phyloP scores from a whole-genome alignment of 208 protist genomes.

The Porcisia hertigi region DNA sequence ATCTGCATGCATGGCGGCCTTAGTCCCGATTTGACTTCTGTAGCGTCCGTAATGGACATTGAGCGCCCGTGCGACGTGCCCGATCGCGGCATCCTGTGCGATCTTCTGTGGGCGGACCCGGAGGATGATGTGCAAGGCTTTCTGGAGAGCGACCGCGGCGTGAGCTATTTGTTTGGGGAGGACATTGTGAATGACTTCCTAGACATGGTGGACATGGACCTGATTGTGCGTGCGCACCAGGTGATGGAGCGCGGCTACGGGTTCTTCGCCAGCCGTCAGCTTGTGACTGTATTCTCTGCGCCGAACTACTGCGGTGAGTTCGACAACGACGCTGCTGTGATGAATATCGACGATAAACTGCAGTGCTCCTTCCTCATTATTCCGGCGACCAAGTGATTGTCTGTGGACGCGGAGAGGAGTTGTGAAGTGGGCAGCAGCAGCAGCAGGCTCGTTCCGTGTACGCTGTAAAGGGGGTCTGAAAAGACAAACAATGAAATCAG shows the following conservation, averaged over 20 bases:
- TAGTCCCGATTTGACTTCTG: conserved; percentile 94
- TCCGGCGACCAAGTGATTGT: conserved; percentile 28
- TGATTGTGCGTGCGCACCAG: conserved; percentile 99
- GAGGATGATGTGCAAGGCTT: conserved; percentile 93
- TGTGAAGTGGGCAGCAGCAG: too few relatives aligned
- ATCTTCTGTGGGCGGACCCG: conserved; percentile 99
- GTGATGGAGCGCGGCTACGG: conserved; percentile 98
- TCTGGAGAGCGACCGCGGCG: conserved; percentile 97
- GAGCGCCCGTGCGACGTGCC: conserved; percentile 98
- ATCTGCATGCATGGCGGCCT: conserved; percentile 99
- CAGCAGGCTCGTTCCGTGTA: too few relatives aligned
- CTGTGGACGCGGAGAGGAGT: too few relatives aligned
- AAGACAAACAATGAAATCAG: too few relatives aligned
- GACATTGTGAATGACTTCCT: conserved; percentile 98
- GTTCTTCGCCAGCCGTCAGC: conserved; percentile 99
- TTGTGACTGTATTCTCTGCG: conserved; percentile 99
- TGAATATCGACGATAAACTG: conserved; percentile 97
- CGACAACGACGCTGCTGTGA: conserved; percentile 97
- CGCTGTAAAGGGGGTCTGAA: too few relatives aligned
- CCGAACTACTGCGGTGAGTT: conserved; percentile 99
- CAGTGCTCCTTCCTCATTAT: conserved; percentile 97
- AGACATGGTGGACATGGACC: conserved; percentile 98
- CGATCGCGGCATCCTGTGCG: conserved; percentile 99
- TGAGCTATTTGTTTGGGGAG: conserved; percentile 98
- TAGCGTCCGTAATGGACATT: conserved; percentile 95